Conservation (phyloP, 2,329 filamentous ascomycete species). For the Tolypocladium paradoxum region DNA sequence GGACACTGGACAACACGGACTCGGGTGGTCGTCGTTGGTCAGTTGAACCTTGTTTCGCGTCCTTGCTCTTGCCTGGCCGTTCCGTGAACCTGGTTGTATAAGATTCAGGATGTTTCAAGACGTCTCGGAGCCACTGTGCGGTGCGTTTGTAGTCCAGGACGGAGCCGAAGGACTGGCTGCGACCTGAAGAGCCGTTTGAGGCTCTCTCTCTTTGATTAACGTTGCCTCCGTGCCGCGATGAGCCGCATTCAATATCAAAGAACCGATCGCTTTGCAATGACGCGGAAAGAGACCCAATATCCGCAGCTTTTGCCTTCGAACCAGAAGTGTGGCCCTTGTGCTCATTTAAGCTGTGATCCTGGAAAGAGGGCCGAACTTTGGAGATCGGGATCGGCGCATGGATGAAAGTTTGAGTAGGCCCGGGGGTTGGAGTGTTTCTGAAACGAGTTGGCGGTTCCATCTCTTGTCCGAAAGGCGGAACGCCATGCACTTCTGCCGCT, state of each 20-base stretch:
- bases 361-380: constrained; percentile 11
- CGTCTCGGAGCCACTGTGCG: constrained; percentile 20
- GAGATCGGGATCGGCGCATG: constrained; percentile 7
- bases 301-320: neutral
- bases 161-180: constrained; percentile 15
- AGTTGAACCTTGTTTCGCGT: constrained; percentile 3
- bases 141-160: constrained; percentile 22
- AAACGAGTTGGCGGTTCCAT: neutral
- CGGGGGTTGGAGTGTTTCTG: neutral
- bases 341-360: constrained; percentile 4
- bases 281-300: neutral
- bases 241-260: neutral
- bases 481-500: neutral
- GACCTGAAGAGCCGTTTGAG: constrained; percentile 5
- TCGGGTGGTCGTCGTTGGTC: constrained; percentile 12
- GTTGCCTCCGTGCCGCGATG: neutral
- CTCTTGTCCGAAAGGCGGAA: neutral
- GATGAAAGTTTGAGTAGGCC: neutral
- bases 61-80: constrained; percentile 8
- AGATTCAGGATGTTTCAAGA: constrained; percentile 16
- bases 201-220: neutral
- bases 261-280: neutral
- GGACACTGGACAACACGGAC: constrained; percentile 7
- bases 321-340: neutral
- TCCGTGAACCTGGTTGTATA: constrained; percentile 17